Evolutionary conservation across 164 flowering plant species (phyloP).

Genomic region (Hamamelis virginiana): DNA sequence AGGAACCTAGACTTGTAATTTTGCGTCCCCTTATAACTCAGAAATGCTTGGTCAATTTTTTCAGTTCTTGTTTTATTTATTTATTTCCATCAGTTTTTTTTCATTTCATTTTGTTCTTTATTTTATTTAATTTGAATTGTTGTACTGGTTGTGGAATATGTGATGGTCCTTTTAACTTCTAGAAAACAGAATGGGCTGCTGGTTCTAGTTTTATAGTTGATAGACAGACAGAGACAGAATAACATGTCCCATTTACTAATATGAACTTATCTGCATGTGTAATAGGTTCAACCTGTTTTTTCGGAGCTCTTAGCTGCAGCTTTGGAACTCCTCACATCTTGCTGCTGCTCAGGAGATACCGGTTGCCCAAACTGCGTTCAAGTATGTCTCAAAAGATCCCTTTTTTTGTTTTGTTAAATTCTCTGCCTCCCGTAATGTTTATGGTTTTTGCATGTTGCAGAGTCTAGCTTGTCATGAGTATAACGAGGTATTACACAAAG

Average conservation of each 20-base stretch:
- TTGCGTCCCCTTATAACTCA: not conserved
- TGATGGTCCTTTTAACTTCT: not conserved
- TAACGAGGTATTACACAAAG: slow-evolving; percentile 83
- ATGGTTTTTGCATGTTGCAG: slow-evolving; percentile 37
- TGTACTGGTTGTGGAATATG: not conserved
- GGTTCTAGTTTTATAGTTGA: no score
- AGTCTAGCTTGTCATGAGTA: slow-evolving; percentile 72
- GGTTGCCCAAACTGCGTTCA: slow-evolving; percentile 94
- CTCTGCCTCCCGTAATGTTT: not conserved
- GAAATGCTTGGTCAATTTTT: not conserved
- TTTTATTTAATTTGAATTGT: no score
- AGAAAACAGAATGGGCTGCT: no score
- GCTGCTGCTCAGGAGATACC: slow-evolving; percentile 55
- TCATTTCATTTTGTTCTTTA: no score
- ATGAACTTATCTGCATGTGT: slow-evolving; percentile 5
- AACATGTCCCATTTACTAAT: not conserved
- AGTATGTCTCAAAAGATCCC: slow-evolving; percentile 32
- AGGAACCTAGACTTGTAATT: not conserved
- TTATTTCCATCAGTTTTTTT: no score
- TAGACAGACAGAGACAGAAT: not conserved
- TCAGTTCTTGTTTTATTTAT: not conserved
- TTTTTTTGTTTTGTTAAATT: not conserved
- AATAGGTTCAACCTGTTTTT: slow-evolving; percentile 73
- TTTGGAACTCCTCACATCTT: slow-evolving; percentile 68
- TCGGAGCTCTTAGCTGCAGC: slow-evolving; percentile 64